These are phyloP conservation scores for Cymbidium sinense DNA, from an alignment of 106 monocot genomes.

Conservation along the genomic window DNA sequence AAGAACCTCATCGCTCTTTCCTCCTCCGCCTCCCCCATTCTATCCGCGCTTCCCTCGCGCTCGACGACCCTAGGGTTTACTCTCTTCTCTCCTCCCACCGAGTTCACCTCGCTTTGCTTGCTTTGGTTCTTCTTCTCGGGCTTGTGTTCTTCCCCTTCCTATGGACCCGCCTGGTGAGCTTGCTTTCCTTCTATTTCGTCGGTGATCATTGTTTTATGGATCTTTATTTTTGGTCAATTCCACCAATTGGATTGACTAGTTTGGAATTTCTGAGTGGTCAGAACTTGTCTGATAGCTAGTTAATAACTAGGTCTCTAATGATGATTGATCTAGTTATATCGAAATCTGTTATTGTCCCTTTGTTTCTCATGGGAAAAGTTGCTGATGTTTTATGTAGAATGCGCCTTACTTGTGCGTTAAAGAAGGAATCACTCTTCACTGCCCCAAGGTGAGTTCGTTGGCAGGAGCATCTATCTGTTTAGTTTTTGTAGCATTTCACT, in stretches of 20 bases:
- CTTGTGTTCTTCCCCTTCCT: slow-evolving; percentile 40
- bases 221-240: background rate
- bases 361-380: background rate
- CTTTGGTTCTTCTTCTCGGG: slow-evolving; percentile 23
- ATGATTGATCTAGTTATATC: background rate
- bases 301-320: background rate
- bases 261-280: background rate
- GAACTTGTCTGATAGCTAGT: background rate
- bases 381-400: slow-evolving; percentile 36
- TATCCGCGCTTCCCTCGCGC: slow-evolving; percentile 25
- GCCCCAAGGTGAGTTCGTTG: slow-evolving; percentile 57
- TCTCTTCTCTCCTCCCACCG: slow-evolving; percentile 19
- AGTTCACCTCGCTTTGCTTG: slow-evolving; percentile 27
- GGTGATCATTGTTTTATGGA: background rate
- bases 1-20: slow-evolving; percentile 22
- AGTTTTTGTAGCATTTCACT: background rate
- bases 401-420: slow-evolving; percentile 88
- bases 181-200: background rate
- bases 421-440: slow-evolving; percentile 70
- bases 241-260: no score
- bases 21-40: slow-evolving; percentile 17
- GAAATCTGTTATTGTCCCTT: background rate
- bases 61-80: slow-evolving; percentile 25
- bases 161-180: slow-evolving; percentile 60
- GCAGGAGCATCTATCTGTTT: background rate